Evolutionary conservation across 495 filamentous ascomycete species (phyloP), one percentile per base, ranked within the genome.

Genomic region (Cenococcum geophilum): DNA sequence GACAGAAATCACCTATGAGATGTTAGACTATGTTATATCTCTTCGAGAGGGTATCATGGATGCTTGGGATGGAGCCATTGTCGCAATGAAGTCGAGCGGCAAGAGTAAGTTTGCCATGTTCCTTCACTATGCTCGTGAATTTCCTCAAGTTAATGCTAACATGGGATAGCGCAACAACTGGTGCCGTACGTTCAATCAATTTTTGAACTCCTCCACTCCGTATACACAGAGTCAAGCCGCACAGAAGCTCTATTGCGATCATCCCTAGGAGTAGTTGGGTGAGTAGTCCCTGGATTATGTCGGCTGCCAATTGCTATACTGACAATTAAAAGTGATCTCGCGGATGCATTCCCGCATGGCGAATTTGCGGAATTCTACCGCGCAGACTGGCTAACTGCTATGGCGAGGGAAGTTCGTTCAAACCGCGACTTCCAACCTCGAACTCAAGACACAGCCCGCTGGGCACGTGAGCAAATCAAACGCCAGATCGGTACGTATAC

Each of bases 11-110:
- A 80, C 77, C 47, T 91, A 89, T 59, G 93, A 98, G 67, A 95
- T 96, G 86, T 82, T 91, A 35, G 92, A 97, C 73, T 98, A 98
- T 70, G 84, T 98, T 63, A 82, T 95, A 63, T 95, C 91, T 16
- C 82, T 98, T 54, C 85, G 93, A 58, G 93, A 98, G 72, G 93
- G 92, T 68, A 96, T 97, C 60, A 96, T 97, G 89, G 93, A 98
- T 81, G 93, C 93, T 16, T 98, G 95, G 90, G 91, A 89, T 71
- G 93, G 93, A 68, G 91, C 92, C 50, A 88, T 98, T 62, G 82
- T 91, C 71, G 90, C 93, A 35, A 88, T 97, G 85, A 96, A 92
- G 82, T 75, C 80, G 51, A 86, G 78, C 51, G 81, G 80, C 74
- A 91, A 91, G 74, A 82, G 87, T 91, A 74, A 72, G 84, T 75